These are phyloP conservation scores for Amesomyces nigricolor DNA, from an alignment of 2,329 filamentous ascomycete species.

Conservation along the genomic window DNA sequence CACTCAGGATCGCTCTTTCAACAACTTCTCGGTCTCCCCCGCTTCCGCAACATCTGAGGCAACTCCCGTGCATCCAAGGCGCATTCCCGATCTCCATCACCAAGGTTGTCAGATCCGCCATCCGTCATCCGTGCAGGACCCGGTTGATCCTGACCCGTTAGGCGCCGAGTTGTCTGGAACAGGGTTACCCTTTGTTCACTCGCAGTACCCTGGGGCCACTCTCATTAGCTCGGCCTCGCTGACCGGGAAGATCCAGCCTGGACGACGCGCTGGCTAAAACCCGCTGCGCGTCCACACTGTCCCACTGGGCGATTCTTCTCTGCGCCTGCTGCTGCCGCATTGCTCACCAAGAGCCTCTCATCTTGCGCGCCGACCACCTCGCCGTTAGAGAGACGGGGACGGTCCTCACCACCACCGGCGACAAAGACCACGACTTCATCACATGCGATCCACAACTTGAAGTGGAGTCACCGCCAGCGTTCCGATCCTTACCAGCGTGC, in stretches of 20 bases:
- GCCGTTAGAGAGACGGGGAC: neutral
- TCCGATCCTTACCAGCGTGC: slow-evolving; percentile 11
- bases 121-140: slow-evolving; percentile 2
- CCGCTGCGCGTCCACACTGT: slow-evolving; percentile 16
- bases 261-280: slow-evolving; percentile 18
- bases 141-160: slow-evolving; percentile 7
- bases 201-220: slow-evolving; percentile 9
- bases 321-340: slow-evolving; percentile 7
- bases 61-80: neutral
- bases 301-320: neutral
- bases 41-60: neutral
- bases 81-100: neutral
- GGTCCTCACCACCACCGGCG: neutral
- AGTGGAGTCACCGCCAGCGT: slow-evolving; percentile 12
- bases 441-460: slow-evolving; percentile 14
- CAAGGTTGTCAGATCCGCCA: slow-evolving; percentile 3
- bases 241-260: slow-evolving; percentile 11
- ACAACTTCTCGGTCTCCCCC: neutral
- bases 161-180: slow-evolving; percentile 9
- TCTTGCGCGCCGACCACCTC: slow-evolving; percentile 4
- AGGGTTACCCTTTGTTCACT: slow-evolving; percentile 17
- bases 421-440: neutral
- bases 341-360: slow-evolving; percentile 6
- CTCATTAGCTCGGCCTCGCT: slow-evolving; percentile 11
- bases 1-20: neutral